phyloP scores from a whole-genome alignment of 306 rosid species.

The Quercus suber region DNA sequence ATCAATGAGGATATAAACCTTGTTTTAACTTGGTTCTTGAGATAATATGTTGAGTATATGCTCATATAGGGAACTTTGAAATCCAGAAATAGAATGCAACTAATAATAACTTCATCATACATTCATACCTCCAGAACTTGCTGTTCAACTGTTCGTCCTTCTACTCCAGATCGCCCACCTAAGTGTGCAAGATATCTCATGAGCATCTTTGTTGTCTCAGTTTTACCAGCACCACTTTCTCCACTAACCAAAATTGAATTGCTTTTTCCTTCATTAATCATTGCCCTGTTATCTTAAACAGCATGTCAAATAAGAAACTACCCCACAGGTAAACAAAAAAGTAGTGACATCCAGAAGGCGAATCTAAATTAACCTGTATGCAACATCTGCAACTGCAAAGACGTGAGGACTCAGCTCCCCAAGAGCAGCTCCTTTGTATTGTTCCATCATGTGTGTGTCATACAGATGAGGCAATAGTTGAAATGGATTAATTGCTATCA shows the following conservation, averaged over 20 bases:
- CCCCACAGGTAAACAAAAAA: background rate
- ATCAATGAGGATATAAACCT: background rate
- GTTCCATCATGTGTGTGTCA: conserved; percentile 97
- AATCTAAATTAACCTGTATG: conserved; percentile 65
- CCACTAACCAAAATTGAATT: conserved; percentile 98
- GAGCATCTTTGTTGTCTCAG: conserved; percentile 99
- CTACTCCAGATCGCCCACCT: conserved; percentile 98
- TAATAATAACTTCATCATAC: conserved; percentile 40
- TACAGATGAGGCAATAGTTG: conserved; percentile 94
- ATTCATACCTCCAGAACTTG: conserved; percentile 96
- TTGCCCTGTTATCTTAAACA: conserved; percentile 52
- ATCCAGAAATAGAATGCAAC: conserved; percentile 5
- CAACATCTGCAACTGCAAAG: conserved; percentile 99
- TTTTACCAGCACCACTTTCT: conserved; percentile 99
- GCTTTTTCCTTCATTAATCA: conserved; percentile 98
- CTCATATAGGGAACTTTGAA: background rate
- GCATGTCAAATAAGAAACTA: conserved; percentile 16
- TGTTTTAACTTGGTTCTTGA: too few relatives aligned
- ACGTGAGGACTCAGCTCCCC: conserved; percentile 99
- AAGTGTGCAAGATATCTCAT: conserved; percentile 97
- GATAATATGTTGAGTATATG: too few relatives aligned
- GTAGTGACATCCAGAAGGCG: conserved; percentile 4
- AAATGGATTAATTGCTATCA: conserved; percentile 96
- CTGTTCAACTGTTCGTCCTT: conserved; percentile 98
- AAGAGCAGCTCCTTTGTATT: conserved; percentile 89